Evolutionary conservation across 179 eudicot genomes (phyloP), one percentile per base, ranked within the genome.

Genomic region (Drosera spatulata): DNA sequence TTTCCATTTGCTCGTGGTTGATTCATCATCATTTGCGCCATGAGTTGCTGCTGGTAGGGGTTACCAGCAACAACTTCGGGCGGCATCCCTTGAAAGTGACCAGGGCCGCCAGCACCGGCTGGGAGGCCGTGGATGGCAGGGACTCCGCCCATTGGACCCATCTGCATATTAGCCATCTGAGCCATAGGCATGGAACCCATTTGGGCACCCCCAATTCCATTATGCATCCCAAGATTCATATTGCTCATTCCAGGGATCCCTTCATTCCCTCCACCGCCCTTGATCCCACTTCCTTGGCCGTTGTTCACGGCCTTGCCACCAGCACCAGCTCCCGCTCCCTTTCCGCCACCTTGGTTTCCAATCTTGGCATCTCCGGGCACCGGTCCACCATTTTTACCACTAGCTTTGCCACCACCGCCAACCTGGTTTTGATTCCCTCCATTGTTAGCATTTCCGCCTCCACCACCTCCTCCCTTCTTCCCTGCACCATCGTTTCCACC

Each of bases 11-110:
- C 83, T 0, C 88, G 71, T 68, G 88, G 98, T 61, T 91, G 98
- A 75, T 79, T 82, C 95, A 91, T 85, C 97, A 88, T 88, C 85
- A 80, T 79, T 53, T 87, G 88, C 3, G 88, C 85, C 69, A 91
- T 1, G 59, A 85, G 86, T 47, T 91, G 97, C 56, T 87, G 95
- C 22, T 82, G 75, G 64, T 82, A 77, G 0, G 90, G 87, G 77
- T 87, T 83, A 4, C 79, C 89, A 0, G 74, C 85, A 77, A 72
- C 71, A 59, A 69, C 69, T 48, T 78, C 89, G 0, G 85, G 81
- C 0, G 82, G 69, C 41, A 69, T 82, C 3, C 81, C 95, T 10
- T 65, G 83, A 50, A 71, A 82, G 67, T 76, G 77, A 0, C 75
- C 77, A 5, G 75, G 58, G 56, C 69, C 59, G 0, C 43, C 62